Evolutionary conservation across 106 monocot species (phyloP).

Genomic region (Dendrobium huoshanense): DNA sequence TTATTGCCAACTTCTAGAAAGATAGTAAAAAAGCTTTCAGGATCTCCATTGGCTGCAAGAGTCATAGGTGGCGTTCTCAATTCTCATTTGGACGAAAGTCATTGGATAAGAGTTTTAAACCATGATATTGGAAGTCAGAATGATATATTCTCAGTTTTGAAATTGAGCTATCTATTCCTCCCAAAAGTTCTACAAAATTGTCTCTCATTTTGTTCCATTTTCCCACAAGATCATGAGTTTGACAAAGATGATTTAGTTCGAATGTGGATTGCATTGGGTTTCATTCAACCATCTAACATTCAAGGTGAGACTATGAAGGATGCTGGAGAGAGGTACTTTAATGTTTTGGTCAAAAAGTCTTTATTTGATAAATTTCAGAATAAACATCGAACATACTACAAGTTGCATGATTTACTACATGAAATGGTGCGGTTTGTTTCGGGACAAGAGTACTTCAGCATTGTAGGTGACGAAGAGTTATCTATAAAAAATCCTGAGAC

Average conservation of each 20-base stretch:
- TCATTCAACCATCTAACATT: constrained; percentile 7
- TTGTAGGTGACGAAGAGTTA: background rate
- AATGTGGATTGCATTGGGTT: constrained; percentile 23
- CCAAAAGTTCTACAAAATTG: constrained; percentile 15
- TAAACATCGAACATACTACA: background rate
- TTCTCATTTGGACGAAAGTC: too few species aligned
- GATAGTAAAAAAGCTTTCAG: too few species aligned
- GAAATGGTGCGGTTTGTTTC: constrained; percentile 13
- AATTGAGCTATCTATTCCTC: constrained; percentile 31
- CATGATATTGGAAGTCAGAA: too few species aligned
- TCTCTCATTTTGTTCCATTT: constrained; percentile 25
- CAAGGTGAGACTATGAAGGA: background rate
- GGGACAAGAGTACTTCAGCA: constrained; percentile 13
- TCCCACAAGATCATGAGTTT: constrained; percentile 10
- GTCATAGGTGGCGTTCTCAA: too few species aligned
- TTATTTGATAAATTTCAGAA: constrained; percentile 7
- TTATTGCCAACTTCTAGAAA: too few species aligned
- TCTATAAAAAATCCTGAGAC: background rate
- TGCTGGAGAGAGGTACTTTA: constrained; percentile 6
- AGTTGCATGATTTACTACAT: constrained; percentile 24
- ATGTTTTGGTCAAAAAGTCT: constrained; percentile 14
- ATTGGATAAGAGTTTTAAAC: too few species aligned
- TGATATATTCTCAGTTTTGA: background rate
- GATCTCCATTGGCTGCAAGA: too few species aligned
- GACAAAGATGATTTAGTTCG: background rate